Percentiles rank a stretch among this genome's conserved stretches.
These are phyloP conservation scores for Scenedesmus sp. DNA, from an alignment of 163 green algal genomes.

Conservation along the genomic window DNA sequence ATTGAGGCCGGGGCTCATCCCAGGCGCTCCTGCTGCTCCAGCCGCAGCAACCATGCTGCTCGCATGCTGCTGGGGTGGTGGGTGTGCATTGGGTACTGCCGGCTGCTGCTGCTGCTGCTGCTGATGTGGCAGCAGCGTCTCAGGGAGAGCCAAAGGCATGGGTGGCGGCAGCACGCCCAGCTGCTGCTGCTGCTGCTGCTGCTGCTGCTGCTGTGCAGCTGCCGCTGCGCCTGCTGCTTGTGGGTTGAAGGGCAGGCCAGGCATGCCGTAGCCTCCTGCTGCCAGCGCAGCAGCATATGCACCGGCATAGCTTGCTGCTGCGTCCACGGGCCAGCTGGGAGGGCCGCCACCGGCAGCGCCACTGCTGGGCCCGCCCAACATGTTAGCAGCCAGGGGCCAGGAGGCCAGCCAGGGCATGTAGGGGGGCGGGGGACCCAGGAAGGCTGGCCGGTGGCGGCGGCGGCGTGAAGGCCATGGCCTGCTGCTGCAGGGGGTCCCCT, in stretches of 20 bases:
- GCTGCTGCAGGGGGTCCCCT: neutral
- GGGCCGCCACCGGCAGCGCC: neutral
- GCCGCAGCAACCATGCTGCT: neutral
- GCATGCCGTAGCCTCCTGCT: neutral
- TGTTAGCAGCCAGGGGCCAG: neutral
- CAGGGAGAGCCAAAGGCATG: neutral
- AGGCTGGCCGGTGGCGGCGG: neutral
- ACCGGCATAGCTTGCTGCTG: slow-evolving; percentile 3
- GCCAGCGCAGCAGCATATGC: neutral
- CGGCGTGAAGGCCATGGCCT: neutral
- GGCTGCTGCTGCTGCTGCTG: neutral
- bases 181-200: slow-evolving; percentile 11
- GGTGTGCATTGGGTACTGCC: neutral
- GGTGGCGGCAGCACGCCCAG: neutral
- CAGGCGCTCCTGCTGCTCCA: neutral
- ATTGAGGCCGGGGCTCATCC: neutral
- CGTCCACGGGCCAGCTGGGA: neutral
- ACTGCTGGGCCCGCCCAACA: neutral
- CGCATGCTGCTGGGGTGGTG: neutral
- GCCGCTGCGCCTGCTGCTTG: neutral
- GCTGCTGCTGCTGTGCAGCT: neutral
- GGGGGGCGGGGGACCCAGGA: neutral
- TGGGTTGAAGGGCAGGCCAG: neutral
- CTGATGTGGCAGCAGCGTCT: neutral
- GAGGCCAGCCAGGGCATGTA: neutral